Evolutionary conservation across 2,329 filamentous ascomycete species (phyloP), one percentile per base, ranked within the genome.

Genomic region (Incumbomyces lentus): DNA sequence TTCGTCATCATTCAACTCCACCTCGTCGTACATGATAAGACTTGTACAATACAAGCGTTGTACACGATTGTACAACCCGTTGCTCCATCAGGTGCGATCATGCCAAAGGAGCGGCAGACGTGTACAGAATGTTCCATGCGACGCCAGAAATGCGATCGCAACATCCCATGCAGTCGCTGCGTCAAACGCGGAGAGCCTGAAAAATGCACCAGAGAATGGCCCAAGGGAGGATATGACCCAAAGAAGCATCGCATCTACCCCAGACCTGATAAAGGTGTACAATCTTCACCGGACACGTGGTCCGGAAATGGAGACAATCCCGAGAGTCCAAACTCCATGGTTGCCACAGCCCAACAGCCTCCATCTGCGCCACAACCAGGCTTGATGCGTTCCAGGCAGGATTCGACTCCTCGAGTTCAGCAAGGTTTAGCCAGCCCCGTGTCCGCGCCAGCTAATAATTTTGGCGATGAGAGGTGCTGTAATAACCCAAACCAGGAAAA

Each of bases 131-230:
- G 55, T 48, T 57, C 55, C 40, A 57, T 57, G 53, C 49, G 55
- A 37, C 48, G 55, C 18, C 55, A 57, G 45, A 57, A 57, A 53
- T 68, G 65, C 54, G 64, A 68, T 56, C 64, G 65, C 54, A 62
- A 64, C 37, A 51, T 63, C 10, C 65, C 65, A 35, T 68, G 65
- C 44, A 55, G 62, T 46, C 66, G 66, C 52, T 68, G 65, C 53
- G 58, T 64, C 47, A 67, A 66, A 52, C 61, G 65, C 48, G 64
- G 64, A 42, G 51, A 58, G 35, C 50, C 46, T 34, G 64, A 64
- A 50, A 61, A 56, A 50, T 67, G 64, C 48, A 60, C 63, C 8
- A 47, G 52, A 13, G 51, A 53, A 30, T 57, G 55, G 55, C 52
- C 52, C 4, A 39, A 50, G n/a, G 51, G 46, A 31, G 55, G 55